Percentiles rank a stretch among this genome's conserved stretches.
Evolutionary conservation across 1,284 basidiomycete genomes (phyloP).

Genomic region (Malassezia sp.): DNA sequence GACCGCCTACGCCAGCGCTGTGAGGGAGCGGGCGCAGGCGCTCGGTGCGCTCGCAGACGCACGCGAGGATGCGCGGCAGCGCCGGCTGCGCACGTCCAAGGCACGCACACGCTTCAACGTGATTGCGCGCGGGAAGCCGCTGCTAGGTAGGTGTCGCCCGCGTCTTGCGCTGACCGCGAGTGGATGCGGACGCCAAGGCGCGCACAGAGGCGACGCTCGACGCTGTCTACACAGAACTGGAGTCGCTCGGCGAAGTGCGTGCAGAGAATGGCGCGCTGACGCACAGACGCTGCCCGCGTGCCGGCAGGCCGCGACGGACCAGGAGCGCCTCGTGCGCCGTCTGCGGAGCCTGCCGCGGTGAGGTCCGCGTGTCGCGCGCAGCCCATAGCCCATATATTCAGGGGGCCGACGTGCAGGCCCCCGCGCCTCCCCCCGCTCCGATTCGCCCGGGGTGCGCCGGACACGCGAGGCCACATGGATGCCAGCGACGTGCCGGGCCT

Average conservation of each 20-base stretch:
- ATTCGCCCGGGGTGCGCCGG: too few relatives aligned
- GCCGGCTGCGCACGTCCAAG: slow-evolving; percentile 5
- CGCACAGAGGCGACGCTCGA: background rate
- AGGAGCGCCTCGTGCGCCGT: slow-evolving; percentile 7
- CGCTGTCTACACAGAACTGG: background rate
- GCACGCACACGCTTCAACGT: slow-evolving; percentile 2
- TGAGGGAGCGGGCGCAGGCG: slow-evolving; percentile 5
- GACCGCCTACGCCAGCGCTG: slow-evolving; percentile 5
- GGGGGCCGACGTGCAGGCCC: too few relatives aligned
- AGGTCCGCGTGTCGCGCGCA: too few relatives aligned
- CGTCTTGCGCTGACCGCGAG: background rate
- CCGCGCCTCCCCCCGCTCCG: too few relatives aligned
- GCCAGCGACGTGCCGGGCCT: too few relatives aligned
- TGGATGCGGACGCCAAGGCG: slow-evolving; percentile 6
- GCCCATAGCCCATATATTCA: too few relatives aligned
- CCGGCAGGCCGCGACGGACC: slow-evolving; percentile 1
- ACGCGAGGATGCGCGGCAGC: slow-evolving; percentile 11
- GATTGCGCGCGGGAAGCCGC: slow-evolving; percentile 5
- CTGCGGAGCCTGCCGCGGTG: slow-evolving; percentile 2
- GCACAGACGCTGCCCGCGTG: slow-evolving; percentile 5
- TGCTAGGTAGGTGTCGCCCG: background rate
- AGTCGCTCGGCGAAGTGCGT: slow-evolving; percentile 4
- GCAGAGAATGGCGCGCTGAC: too few relatives aligned
- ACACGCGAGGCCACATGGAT: too few relatives aligned
- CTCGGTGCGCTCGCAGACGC: slow-evolving; percentile 4